These are phyloP conservation scores for Pneumocystis murina DNA, from an alignment of 1,139 yeast genomes.

Conservation along the genomic window DNA sequence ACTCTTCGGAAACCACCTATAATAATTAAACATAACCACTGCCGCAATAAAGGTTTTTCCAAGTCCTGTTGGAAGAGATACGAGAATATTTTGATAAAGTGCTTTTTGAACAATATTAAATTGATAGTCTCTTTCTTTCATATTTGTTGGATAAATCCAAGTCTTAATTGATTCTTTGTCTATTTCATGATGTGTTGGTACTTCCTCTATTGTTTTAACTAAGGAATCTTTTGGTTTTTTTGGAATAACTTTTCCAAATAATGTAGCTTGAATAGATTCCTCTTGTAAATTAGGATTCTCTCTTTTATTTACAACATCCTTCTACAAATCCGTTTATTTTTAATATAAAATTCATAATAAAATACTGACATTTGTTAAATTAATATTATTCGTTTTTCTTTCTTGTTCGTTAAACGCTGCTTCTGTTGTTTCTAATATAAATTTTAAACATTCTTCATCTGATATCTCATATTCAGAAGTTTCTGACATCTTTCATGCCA, in stretches of 20 bases:
- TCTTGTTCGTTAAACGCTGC: background rate
- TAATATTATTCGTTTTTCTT: background rate
- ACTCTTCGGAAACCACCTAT: slow-evolving; percentile 62
- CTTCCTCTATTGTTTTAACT: background rate
- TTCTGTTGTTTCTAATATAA: background rate
- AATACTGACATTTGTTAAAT: background rate
- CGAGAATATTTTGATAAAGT: slow-evolving; percentile 56
- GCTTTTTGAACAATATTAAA: slow-evolving; percentile 61
- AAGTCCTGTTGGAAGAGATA: slow-evolving; percentile 92
- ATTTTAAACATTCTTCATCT: background rate
- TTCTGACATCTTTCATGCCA: background rate
- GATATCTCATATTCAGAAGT: background rate
- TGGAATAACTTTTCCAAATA: background rate
- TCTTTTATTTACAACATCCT: background rate
- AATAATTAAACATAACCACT: slow-evolving; percentile 80
- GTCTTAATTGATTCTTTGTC: slow-evolving; percentile 19
- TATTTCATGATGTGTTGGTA: slow-evolving; percentile 10
- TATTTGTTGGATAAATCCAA: slow-evolving; percentile 74
- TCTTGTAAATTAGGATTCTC: background rate
- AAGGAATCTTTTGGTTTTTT: background rate
- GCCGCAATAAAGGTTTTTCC: slow-evolving; percentile 96
- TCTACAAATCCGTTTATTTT: background rate
- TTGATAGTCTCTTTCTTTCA: slow-evolving; percentile 77
- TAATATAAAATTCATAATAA: background rate
- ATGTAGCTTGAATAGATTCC: background rate